Conservation (phyloP, 768 basidiomycete genomes). For the Auricularia sp. region DNA sequence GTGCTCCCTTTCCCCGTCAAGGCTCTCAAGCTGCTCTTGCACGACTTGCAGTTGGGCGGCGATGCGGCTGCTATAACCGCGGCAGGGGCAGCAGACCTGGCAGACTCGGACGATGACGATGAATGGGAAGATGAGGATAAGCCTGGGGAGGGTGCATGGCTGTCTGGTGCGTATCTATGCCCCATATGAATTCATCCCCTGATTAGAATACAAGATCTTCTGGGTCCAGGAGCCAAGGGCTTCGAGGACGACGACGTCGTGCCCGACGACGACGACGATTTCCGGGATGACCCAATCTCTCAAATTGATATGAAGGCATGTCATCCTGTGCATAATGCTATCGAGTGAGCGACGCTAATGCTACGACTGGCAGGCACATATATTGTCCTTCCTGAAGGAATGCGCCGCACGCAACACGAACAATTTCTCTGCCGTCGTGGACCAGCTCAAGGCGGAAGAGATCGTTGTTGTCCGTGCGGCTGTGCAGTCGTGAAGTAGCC, state of each 20-base stretch:
- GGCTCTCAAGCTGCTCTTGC: slow-evolving; percentile 79
- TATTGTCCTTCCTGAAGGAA: slow-evolving; percentile 60
- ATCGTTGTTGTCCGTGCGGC: slow-evolving; percentile 42
- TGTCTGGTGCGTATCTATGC: slow-evolving; percentile 46
- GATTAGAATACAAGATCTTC: slow-evolving; percentile 36
- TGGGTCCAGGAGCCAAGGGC: slow-evolving; percentile 60
- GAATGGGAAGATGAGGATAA: slow-evolving; percentile 90
- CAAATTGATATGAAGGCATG: slow-evolving; percentile 70
- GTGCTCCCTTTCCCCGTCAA: slow-evolving; percentile 84
- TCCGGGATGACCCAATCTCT: slow-evolving; percentile 76
- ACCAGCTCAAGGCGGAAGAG: slow-evolving; percentile 63
- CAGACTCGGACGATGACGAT: slow-evolving; percentile 78
- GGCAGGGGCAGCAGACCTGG: slow-evolving; percentile 36
- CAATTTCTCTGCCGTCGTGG: slow-evolving; percentile 52
- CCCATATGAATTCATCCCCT: background rate
- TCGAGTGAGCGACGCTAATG: background rate
- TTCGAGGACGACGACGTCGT: slow-evolving; percentile 72
- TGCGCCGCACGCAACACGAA: slow-evolving; percentile 52
- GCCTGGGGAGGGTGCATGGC: slow-evolving; percentile 60
- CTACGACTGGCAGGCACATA: slow-evolving; percentile 41
- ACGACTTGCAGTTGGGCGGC: slow-evolving; percentile 72
- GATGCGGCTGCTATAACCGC: slow-evolving; percentile 59
- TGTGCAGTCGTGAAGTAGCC: background rate
- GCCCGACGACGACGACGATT: slow-evolving; percentile 73
- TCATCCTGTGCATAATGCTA: slow-evolving; percentile 1